Evolutionary conservation across 768 basidiomycete genomes (phyloP).

Genomic region (Wakefieldia striispora): DNA sequence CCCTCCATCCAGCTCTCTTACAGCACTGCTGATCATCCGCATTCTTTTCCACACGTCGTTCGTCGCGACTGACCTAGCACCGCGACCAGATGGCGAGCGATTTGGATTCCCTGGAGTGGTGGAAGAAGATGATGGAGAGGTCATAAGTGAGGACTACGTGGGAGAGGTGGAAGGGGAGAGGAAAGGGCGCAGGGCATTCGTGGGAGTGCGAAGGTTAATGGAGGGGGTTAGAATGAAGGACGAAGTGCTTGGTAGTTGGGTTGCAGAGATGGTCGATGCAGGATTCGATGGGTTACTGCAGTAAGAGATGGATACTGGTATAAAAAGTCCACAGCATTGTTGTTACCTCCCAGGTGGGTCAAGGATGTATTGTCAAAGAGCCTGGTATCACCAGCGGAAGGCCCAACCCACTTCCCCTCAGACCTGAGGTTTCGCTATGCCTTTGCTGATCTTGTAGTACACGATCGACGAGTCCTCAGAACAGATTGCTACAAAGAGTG

Average conservation of each 20-base stretch:
- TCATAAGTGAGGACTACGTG: conserved; percentile 32
- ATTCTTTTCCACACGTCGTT: conserved; percentile 81
- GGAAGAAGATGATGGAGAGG: conserved; percentile 74
- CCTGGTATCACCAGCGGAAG: too few relatives aligned
- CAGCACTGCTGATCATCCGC: conserved; percentile 79
- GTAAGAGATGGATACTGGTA: conserved; percentile 4
- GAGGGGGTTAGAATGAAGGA: conserved; percentile 66
- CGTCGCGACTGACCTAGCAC: conserved; percentile 59
- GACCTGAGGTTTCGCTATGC: conserved; percentile 71
- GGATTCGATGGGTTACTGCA: conserved; percentile 35
- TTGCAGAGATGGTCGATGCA: conserved; percentile 59
- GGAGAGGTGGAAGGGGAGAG: conserved; percentile 67
- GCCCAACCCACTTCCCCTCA: conserved; percentile 25
- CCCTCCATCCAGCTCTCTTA: conserved; percentile 71
- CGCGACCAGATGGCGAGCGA: conserved; percentile 76
- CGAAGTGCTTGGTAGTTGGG: conserved; percentile 57
- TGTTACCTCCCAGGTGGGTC: background rate
- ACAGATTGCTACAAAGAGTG: conserved; percentile 68
- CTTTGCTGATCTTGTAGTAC: conserved; percentile 78
- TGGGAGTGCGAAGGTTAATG: conserved; percentile 54
- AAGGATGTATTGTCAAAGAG: too few relatives aligned
- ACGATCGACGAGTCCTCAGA: conserved; percentile 80
- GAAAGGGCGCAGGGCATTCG: conserved; percentile 70
- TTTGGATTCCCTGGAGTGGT: conserved; percentile 88
- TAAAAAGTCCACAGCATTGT: background rate